phyloP scores from a whole-genome alignment of 192 early-diverging fungal genomes.

The Umbelopsis ramanniana region DNA sequence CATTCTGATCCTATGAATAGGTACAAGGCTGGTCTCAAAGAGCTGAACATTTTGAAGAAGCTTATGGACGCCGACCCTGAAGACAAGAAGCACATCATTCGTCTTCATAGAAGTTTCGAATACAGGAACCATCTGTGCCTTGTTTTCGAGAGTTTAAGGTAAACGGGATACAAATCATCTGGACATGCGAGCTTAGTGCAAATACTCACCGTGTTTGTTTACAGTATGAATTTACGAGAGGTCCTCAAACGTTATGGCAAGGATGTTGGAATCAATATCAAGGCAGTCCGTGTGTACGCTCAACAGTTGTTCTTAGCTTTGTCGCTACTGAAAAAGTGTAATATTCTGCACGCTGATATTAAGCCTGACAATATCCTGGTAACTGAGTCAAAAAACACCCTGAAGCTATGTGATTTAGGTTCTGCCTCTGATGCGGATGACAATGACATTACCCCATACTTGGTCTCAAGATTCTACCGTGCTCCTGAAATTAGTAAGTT shows the following conservation, averaged over 20 bases:
- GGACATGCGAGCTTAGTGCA: not conserved
- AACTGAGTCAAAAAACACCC: slow-evolving; percentile 72
- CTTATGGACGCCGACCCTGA: slow-evolving; percentile 84
- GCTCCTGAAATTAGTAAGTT: slow-evolving; percentile 93
- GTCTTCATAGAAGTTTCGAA: slow-evolving; percentile 84
- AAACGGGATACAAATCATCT: not conserved
- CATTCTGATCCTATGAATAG: slow-evolving; percentile 33
- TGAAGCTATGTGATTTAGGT: slow-evolving; percentile 96
- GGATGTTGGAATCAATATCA: slow-evolving; percentile 90
- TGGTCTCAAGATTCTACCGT: slow-evolving; percentile 95
- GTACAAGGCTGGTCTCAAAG: slow-evolving; percentile 87
- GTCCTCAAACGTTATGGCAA: slow-evolving; percentile 95
- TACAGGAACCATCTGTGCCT: slow-evolving; percentile 91
- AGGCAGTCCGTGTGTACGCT: slow-evolving; percentile 90
- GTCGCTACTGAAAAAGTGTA: slow-evolving; percentile 79
- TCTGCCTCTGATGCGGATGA: slow-evolving; percentile 87
- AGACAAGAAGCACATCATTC: slow-evolving; percentile 88
- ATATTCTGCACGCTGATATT: slow-evolving; percentile 93
- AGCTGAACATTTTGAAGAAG: slow-evolving; percentile 88
- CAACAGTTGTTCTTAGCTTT: slow-evolving; percentile 89
- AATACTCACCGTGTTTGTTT: not conserved
- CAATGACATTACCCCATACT: slow-evolving; percentile 94
- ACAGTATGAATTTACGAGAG: slow-evolving; percentile 88
- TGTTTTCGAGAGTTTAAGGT: slow-evolving; percentile 93
- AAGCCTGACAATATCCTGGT: slow-evolving; percentile 99